A percentile compares a stretch with the other conserved stretches of the same genome.
phyloP scores from a whole-genome alignment of 208 protist genomes.

The Porcisia hertigi region DNA sequence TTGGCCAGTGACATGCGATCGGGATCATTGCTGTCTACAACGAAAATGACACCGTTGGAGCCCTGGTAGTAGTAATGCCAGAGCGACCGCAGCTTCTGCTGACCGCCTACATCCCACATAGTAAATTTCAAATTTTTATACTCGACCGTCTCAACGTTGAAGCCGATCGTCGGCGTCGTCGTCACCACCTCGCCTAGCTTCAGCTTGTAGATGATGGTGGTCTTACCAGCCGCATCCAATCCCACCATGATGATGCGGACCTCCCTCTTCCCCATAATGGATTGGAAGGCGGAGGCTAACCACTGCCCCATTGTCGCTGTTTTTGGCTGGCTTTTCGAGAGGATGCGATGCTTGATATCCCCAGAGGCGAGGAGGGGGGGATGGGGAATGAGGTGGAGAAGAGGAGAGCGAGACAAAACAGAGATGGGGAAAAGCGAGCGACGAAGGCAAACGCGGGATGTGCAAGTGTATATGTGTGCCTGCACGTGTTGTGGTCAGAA shows the following conservation, averaged over 20 bases:
- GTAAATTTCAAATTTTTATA: conserved; percentile 98
- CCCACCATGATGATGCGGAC: conserved; percentile 97
- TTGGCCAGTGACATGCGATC: conserved; percentile 91
- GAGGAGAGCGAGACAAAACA: background rate
- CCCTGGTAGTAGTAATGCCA: conserved; percentile 98
- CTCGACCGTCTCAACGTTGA: conserved; percentile 97
- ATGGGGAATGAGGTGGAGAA: background rate
- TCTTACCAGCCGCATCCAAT: conserved; percentile 98
- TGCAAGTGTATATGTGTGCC: background rate
- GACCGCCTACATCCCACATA: conserved; percentile 97
- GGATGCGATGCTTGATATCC: too few relatives aligned
- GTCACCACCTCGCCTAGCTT: conserved; percentile 96
- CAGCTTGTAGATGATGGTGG: conserved; percentile 97
- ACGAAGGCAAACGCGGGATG: background rate
- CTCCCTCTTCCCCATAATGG: conserved; percentile 96
- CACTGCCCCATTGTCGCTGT: conserved; percentile 33
- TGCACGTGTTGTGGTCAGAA: too few relatives aligned
- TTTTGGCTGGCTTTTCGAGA: too few relatives aligned
- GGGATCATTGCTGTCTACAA: conserved; percentile 96
- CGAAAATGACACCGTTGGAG: conserved; percentile 97
- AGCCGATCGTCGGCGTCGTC: conserved; percentile 97
- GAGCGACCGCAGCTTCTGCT: conserved; percentile 95
- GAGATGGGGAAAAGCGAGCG: background rate
- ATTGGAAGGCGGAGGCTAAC: conserved; percentile 51
- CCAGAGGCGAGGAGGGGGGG: background rate